Evolutionary conservation across 2,329 filamentous ascomycete genomes (phyloP), one percentile per base, ranked within the genome.

Genomic region (Didymella keratinophila): DNA sequence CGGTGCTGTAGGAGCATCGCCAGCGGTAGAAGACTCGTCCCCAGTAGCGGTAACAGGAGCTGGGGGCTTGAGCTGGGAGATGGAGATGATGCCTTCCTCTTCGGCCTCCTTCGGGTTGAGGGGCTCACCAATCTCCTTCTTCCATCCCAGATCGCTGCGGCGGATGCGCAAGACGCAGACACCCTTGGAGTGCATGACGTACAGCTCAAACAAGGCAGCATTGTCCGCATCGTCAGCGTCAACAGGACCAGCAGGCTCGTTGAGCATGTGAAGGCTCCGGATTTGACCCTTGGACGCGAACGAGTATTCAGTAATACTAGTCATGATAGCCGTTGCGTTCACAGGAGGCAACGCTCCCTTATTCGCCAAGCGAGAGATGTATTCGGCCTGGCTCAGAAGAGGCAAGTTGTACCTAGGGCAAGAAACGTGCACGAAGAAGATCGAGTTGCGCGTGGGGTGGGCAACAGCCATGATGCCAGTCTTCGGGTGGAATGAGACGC

Each of bases 161-260:
- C 90, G 94, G 75, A 99, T 87, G 63, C 88, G 88, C 52, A 98
- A 76, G 69, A 91, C 94, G 18, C 93, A 93, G n/a, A 98, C 93
- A 61, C 95, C 95, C 79, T 93, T 96, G 11, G 95, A 97, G 77
- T 99, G 94, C 89, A 97, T 96, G 30, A 92, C 90, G 75, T 99
- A 99, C 10, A 99, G 84, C 80, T 99, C 95, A 71, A 99, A 98
- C 14, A 97, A 80, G 0, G 89, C 87, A 16, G 87, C 86, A 63
- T 95, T 90, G 21, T 89, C 88, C 1, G 81, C 78, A 20, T 78
- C 76, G 23, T 82, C 82, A 37, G 86, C 85, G 59, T 87, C 83
- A 7, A 83, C 79, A 67, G 74, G 52, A 61, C 87, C 85, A 54
- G 89, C 86, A 32, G 90, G 87, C 67, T 84, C 88, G 70, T 89